Conservation (phyloP, 2,329 filamentous ascomycete species). For the Westerdykella sp. region DNA sequence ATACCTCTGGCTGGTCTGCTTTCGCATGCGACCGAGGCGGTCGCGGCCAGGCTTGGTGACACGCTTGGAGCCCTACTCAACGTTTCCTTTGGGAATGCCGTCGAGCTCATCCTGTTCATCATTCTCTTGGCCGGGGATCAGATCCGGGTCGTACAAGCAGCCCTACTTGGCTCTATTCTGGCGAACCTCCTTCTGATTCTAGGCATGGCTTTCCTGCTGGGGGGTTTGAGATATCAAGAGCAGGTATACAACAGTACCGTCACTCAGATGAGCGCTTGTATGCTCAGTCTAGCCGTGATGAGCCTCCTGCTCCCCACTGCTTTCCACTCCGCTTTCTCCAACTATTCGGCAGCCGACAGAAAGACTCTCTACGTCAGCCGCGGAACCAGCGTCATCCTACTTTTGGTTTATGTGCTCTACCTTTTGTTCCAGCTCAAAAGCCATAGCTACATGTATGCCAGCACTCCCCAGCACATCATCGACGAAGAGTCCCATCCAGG, state of each 20-base stretch:
- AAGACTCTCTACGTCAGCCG: slow-evolving; percentile 79
- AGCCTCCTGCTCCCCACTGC: slow-evolving; percentile 86
- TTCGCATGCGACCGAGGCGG: slow-evolving; percentile 45
- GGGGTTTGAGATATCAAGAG: slow-evolving; percentile 79
- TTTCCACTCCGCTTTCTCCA: slow-evolving; percentile 80
- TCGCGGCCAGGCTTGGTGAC: slow-evolving; percentile 44
- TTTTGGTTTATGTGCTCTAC: slow-evolving; percentile 77
- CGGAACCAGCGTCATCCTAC: slow-evolving; percentile 78
- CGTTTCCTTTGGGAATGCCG: slow-evolving; percentile 49
- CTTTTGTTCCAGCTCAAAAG: slow-evolving; percentile 88
- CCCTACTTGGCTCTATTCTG: slow-evolving; percentile 80
- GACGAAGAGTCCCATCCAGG: slow-evolving; percentile 87
- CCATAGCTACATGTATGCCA: slow-evolving; percentile 88
- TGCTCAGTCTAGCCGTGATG: slow-evolving; percentile 83
- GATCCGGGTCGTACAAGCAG: slow-evolving; percentile 88
- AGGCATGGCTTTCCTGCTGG: slow-evolving; percentile 85
- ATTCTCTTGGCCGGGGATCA: slow-evolving; percentile 53
- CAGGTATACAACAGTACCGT: slow-evolving; percentile 88
- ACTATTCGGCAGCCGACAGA: slow-evolving; percentile 55
- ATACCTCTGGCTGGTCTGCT: slow-evolving; percentile 47
- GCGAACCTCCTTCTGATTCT: slow-evolving; percentile 83
- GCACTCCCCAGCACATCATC: slow-evolving; percentile 85
- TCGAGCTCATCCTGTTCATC: slow-evolving; percentile 48
- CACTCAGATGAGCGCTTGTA: slow-evolving; percentile 91
- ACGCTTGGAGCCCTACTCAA: slow-evolving; percentile 47